Base-by-base conservation (phyloP, 2,329 filamentous ascomycete genomes). In the Orbilia brochopaga region DNA sequence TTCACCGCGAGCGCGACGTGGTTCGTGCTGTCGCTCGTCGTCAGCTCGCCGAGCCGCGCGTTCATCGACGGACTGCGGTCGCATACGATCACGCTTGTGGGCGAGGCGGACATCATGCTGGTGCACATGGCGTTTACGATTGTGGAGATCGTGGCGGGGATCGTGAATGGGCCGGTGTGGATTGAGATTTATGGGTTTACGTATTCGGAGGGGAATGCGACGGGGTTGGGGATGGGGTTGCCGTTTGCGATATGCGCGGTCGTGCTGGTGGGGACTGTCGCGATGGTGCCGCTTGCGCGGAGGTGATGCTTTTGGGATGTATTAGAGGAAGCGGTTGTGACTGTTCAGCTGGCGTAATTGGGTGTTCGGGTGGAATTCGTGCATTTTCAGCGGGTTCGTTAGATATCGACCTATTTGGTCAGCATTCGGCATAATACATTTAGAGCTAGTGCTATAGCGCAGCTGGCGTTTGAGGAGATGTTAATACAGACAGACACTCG, bases 111-210 rank as follows among this genome's bases (percentile, higher is more conserved):
- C 21, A 61, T 72, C 27, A 72, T 72, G 67, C 44, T 72, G 17
- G 57, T 72, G 37, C 67, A 72, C 23, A 72, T 72, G 67, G 54
- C 67, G 27, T 65, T 72, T 19, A 56, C 62, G 44, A 65, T 65
- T 15, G 67, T 72, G 15, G 67, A 72, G 42, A 65, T 72, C 35
- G 57, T 72, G 60, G 57, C 60, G 48, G 60, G 60, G 40, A 65
- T 72, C 15, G 13, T 72, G 30, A 72, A 72, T 50, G 67, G 67
- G 19, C 67, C 67, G 51, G 11, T 72, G 55, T 72, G 67, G 67
- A 72, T 72, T 40, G 64, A 72, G 17, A 51, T 72, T 21, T 72
- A 65, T 35, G 52, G 58, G 55, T 72, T 60, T 30, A 72, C 67
- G 40, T 72, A 72, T 53, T 72, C 67, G 30, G 60, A 61, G 27